These are phyloP conservation scores for Chaetomium tenue DNA, from an alignment of 495 filamentous ascomycete species.

Conservation along the genomic window DNA sequence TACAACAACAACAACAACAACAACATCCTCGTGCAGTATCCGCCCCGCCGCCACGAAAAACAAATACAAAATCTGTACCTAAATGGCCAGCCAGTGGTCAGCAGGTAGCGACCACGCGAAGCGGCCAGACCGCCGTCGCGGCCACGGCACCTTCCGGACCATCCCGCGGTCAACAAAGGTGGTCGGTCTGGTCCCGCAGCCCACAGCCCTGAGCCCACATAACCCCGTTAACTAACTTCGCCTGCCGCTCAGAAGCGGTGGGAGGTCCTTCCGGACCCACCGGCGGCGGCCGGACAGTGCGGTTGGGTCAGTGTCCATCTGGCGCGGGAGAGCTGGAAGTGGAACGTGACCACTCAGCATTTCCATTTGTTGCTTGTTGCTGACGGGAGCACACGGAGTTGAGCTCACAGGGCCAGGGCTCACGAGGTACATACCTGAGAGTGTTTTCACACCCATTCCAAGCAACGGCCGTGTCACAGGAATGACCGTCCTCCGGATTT, in stretches of 20 bases:
- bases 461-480: not conserved
- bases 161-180: not conserved
- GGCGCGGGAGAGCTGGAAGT: not conserved
- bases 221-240: not conserved
- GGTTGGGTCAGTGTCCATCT: not conserved
- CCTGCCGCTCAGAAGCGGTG: constrained; percentile 11
- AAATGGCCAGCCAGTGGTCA: not conserved
- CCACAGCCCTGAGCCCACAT: not conserved
- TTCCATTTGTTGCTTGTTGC: not conserved
- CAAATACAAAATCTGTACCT: not conserved
- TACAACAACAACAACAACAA: too few species aligned
- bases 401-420: not conserved
- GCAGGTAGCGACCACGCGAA: not conserved
- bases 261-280: constrained; percentile 11
- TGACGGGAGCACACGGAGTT: not conserved
- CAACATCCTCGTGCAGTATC: not conserved
- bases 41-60: not conserved
- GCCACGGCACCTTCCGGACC: constrained; percentile 5
- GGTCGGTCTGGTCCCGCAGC: too few species aligned
- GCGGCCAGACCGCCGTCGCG: not conserved
- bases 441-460: not conserved
- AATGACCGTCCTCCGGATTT: not conserved
- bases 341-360: not conserved
- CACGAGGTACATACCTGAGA: too few species aligned
- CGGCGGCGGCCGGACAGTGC: not conserved